Evolutionary conservation across 306 rosid genomes (phyloP).

Genomic region (Citrullus colocynthis): DNA sequence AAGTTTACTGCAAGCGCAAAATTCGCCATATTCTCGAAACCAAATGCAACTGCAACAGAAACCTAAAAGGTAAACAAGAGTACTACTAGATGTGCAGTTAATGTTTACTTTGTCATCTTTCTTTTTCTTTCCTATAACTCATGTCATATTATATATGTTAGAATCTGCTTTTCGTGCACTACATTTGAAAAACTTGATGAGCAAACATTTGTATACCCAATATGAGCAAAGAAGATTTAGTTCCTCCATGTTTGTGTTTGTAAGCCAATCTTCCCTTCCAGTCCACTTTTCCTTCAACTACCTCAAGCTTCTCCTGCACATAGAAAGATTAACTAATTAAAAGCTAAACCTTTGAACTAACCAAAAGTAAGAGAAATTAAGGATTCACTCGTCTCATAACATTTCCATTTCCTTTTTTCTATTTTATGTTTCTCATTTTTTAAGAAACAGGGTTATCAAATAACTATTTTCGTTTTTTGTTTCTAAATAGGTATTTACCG

Average conservation of each 20-base stretch:
- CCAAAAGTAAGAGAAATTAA: not conserved
- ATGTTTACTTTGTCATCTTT: not conserved
- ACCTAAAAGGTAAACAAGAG: not conserved
- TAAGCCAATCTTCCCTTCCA: conserved; percentile 85
- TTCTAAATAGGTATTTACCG: no score
- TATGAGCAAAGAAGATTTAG: conserved; percentile 31
- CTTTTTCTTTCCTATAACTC: not conserved
- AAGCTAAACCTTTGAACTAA: not conserved
- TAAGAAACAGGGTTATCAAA: no score
- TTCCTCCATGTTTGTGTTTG: conserved; percentile 64
- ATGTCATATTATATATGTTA: not conserved
- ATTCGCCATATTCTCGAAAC: conserved; percentile 64
- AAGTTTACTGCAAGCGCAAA: conserved; percentile 75
- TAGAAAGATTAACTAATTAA: not conserved
- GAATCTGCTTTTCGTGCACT: not conserved
- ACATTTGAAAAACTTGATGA: not conserved
- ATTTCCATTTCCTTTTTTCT: no score
- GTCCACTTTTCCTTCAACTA: conserved; percentile 70
- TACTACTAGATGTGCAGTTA: not conserved
- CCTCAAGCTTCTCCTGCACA: conserved; percentile 39
- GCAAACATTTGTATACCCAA: conserved; percentile 26
- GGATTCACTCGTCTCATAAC: no score
- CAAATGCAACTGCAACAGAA: conserved; percentile 34
- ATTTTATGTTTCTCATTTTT: no score
- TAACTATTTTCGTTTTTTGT: no score